Base-by-base conservation (phyloP, 2,329 filamentous ascomycete species). In the Nemania sp. region DNA sequence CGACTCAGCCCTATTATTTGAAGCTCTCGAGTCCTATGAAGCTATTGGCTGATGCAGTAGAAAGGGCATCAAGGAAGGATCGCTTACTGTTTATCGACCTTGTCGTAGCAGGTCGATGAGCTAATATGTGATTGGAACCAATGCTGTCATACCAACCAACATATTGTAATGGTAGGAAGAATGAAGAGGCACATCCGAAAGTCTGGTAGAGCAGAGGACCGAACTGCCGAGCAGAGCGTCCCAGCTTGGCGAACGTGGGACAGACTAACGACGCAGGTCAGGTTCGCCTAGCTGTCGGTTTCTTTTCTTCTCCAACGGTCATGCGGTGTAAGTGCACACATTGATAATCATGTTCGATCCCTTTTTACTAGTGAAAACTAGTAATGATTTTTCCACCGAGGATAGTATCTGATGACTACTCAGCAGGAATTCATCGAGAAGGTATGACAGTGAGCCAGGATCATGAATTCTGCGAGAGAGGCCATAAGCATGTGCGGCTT, bases 211-310 rank as follows among this genome's bases (percentile, higher is more conserved):
- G 18, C 13, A 37, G 37, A 46, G 34, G 34, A 50, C 21, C 39
- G 32, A 62, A 62, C 59, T 62, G 59, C 59, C 59, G 55, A 62
- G 32, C 7, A 32, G 49, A 53, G 15, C n/a, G 49, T 48, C 49
- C 43, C 21, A 49, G n/a, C 29, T 42, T 48, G 43, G 45, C 12
- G 54, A 35, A 54, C 34, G 34, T 46, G 37, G 40, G 29, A 25
- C 9, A 18, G 45, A 29, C 25, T 29, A 29, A 29, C 25, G 25
- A 29, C 25, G 25, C 25, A 39, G 15, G 35, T 11, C 15, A 12
- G 35, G 35, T 39, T 39, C 11, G 11, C 11, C 35, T 46, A 25
- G 12, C 20, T n/a, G 17, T 46, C 20, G 20, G 6, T 6, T 46
- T 18, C 17, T 46, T 46, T 5, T 25, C 29, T 3, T 46, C 43